These are phyloP conservation scores for Vanrija sp. DNA, from an alignment of 1,284 basidiomycete genomes.

Conservation along the genomic window DNA sequence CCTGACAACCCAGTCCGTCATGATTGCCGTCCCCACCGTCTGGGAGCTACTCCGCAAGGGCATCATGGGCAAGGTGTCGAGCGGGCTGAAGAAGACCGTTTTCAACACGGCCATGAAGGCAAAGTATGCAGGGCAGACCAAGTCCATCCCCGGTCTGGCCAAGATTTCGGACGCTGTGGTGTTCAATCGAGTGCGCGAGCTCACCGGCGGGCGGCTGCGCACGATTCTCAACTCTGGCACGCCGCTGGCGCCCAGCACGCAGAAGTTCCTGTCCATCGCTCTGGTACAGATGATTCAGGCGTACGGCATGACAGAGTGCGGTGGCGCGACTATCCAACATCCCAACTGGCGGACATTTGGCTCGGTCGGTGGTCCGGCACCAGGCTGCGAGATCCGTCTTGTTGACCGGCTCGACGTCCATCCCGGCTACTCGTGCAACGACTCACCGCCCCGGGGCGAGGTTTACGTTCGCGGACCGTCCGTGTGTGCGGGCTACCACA, in stretches of 20 bases:
- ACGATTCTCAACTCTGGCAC: slow-evolving; percentile 60
- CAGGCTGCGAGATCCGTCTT: slow-evolving; percentile 81
- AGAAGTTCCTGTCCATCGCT: slow-evolving; percentile 77
- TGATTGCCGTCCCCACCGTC: slow-evolving; percentile 87
- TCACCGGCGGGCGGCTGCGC: slow-evolving; percentile 78
- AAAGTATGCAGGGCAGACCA: slow-evolving; percentile 61
- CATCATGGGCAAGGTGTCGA: slow-evolving; percentile 60
- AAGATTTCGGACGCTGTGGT: slow-evolving; percentile 72
- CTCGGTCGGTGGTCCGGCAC: slow-evolving; percentile 73
- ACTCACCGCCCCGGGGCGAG: slow-evolving; percentile 69
- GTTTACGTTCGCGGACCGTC: slow-evolving; percentile 75
- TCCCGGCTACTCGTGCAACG: slow-evolving; percentile 64
- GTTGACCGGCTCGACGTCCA: slow-evolving; percentile 67
- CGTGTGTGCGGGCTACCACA: slow-evolving; percentile 51
- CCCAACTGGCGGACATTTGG: slow-evolving; percentile 49
- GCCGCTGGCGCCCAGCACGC: slow-evolving; percentile 75
- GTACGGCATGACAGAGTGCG: slow-evolving; percentile 88
- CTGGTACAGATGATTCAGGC: slow-evolving; percentile 79
- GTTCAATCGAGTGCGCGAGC: slow-evolving; percentile 66
- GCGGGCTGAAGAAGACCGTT: slow-evolving; percentile 67
- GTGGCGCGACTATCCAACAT: slow-evolving; percentile 51
- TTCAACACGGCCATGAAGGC: slow-evolving; percentile 61
- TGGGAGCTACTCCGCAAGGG: slow-evolving; percentile 66
- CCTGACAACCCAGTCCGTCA: slow-evolving; percentile 52
- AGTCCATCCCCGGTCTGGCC: slow-evolving; percentile 59